Evolutionary conservation across 345 rosid genomes (phyloP).

Genomic region (Microthlaspi erraticum): DNA sequence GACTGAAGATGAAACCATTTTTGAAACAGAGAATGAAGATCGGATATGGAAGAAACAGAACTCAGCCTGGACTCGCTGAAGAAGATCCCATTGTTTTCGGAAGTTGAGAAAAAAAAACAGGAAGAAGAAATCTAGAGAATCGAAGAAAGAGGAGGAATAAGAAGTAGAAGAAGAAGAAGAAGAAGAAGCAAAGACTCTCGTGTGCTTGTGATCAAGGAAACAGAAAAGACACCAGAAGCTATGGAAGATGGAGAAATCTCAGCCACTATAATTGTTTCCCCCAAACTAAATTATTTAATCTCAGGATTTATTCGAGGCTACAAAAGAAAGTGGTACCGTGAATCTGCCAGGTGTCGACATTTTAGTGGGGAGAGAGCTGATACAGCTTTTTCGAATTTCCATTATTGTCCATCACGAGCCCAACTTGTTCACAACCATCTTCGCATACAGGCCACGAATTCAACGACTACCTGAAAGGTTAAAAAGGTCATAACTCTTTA

Average conservation of each 20-base stretch:
- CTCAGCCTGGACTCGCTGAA: constrained; percentile 27
- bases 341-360: not conserved
- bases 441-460: constrained; percentile 36
- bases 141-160: constrained; percentile 20
- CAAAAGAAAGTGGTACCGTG: not conserved
- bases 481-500: constrained; percentile 12
- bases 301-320: constrained; percentile 38
- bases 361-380: constrained; percentile 11
- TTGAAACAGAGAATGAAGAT: not conserved
- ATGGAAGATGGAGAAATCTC: constrained; percentile 42
- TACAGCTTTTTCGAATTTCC: not conserved
- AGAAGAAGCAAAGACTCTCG: not conserved
- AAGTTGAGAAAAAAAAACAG: constrained; percentile 1
- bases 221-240: constrained; percentile 28
- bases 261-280: constrained; percentile 34
- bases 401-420: not conserved
- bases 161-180: not conserved
- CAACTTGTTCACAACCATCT: constrained; percentile 35
- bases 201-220: constrained; percentile 20
- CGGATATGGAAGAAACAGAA: constrained; percentile 9
- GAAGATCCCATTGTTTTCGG: constrained; percentile 20
- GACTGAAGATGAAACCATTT: not conserved
- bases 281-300: constrained; percentile 10
- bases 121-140: constrained; percentile 8
- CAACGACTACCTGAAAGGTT: constrained; percentile 27